Evolutionary conservation across 129 eudicot genomes (phyloP), one percentile per base, ranked within the genome.

Genomic region (Saposhnikovia divaricata): DNA sequence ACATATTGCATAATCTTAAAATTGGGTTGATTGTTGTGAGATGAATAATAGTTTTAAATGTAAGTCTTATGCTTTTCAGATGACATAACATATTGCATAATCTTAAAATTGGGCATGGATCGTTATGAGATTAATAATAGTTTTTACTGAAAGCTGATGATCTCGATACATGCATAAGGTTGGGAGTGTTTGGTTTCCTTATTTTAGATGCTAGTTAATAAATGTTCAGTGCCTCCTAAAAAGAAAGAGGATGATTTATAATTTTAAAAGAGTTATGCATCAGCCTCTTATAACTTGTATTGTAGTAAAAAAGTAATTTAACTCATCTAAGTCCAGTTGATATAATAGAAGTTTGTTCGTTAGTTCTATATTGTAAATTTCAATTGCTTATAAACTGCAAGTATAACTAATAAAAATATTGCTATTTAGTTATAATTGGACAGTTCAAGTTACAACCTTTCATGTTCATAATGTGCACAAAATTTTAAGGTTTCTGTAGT

Each of bases 21-120:
- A 23, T 46, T 23, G 28, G 18, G 11, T 23, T 37, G 23, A n/a
- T 44, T 19, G 14, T 43, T 73, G 53, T 12, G 53, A n/a, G 55
- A 14, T n/a, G 39, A 37, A 19, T 37, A 37, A 7, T 21, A 9
- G 12, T 28, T 42, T 42, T 65, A 46, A 3, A 89, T 71, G 98
- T 92, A 87, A 90, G 96, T 47, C 57, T 68, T 51, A 80, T 27
- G 45, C 73, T 46, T 74, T 31, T 44, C 23, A 39, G n/a, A 31
- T 76, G 72, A 71, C 13, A 71, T 39, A 16, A 73, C 37, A 44
- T 73, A 23, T 73, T 73, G 8, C 37, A 44, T 73, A 42, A 73
- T 73, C 9, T 44, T 4, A 15, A 23, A 23, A 25, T 7, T 23
- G 28, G 34, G 2, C 77, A 23, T 23, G 53, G 38, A 73, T 44